These are phyloP conservation scores for Rhizopogon roseolus DNA, from an alignment of 768 basidiomycete species.

Conservation along the genomic window DNA sequence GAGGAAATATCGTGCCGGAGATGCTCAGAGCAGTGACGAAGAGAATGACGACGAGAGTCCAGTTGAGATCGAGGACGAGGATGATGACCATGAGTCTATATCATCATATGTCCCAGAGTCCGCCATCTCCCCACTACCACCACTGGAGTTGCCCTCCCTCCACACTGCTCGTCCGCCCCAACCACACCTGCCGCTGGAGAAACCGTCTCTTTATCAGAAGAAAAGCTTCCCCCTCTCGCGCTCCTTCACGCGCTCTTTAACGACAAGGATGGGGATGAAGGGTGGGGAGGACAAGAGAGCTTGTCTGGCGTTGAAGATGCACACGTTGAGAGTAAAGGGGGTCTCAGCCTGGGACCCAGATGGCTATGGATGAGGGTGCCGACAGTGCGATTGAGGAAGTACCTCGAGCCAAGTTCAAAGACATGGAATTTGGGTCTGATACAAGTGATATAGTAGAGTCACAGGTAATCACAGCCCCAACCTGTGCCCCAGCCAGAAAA, in stretches of 20 bases:
- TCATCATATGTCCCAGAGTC: background rate
- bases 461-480: background rate
- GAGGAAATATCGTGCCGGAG: background rate
- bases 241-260: slow-evolving; percentile 54
- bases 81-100: background rate
- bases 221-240: slow-evolving; percentile 12
- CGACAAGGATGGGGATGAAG: slow-evolving; percentile 28
- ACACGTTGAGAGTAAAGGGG: slow-evolving; percentile 8
- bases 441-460: background rate
- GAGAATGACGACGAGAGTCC: slow-evolving; percentile 2
- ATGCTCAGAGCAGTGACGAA: background rate
- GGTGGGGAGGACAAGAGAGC: slow-evolving; percentile 61
- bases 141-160: background rate
- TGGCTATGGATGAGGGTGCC: slow-evolving; percentile 11
- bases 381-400: slow-evolving; percentile 16
- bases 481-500: background rate
- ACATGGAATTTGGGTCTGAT: background rate
- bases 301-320: slow-evolving; percentile 47
- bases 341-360: slow-evolving; percentile 5
- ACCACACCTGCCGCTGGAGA: background rate
- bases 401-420: slow-evolving; percentile 7
- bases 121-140: background rate
- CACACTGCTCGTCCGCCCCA: background rate
- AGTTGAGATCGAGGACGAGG: background rate
- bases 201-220: background rate